Conservation (phyloP, 208 protist genomes). For the Leishmania gerbilli region DNA sequence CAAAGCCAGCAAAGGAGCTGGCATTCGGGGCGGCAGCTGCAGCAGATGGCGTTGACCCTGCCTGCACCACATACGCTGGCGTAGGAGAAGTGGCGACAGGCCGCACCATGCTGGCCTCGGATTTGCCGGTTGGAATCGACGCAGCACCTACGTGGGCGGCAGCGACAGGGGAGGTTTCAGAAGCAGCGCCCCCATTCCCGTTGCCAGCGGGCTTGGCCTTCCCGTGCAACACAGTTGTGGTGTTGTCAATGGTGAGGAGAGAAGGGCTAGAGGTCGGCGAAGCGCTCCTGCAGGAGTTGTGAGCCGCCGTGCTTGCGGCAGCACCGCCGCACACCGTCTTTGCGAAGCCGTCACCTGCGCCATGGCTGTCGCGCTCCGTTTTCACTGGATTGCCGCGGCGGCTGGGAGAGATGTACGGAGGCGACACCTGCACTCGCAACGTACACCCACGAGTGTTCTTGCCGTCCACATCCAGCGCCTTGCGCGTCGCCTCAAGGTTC, state of each 20-base stretch:
- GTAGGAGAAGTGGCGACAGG: neutral
- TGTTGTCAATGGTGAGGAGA: neutral
- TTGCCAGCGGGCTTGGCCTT: neutral
- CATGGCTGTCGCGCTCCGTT: slow-evolving; percentile 12
- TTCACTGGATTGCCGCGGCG: slow-evolving; percentile 59
- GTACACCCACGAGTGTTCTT: slow-evolving; percentile 82
- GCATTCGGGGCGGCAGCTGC: neutral
- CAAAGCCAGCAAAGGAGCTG: neutral
- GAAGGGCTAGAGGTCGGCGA: slow-evolving; percentile 11
- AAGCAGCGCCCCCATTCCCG: neutral
- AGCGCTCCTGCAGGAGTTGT: neutral
- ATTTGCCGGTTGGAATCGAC: neutral
- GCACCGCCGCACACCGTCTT: neutral
- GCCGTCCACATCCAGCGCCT: slow-evolving; percentile 76
- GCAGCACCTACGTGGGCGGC: neutral
- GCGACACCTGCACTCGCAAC: slow-evolving; percentile 81
- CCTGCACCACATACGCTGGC: neutral
- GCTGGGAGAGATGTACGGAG: slow-evolving; percentile 66
- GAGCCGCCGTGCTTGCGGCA: neutral
- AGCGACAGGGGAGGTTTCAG: neutral
- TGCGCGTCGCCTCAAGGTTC: slow-evolving; percentile 40
- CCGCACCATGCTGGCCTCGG: neutral
- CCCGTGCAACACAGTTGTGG: neutral
- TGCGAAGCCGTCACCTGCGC: neutral
- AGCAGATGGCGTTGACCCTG: neutral